Conservation (phyloP, 176 grass and related monocot genomes). For the Microstegium vimineum region DNA sequence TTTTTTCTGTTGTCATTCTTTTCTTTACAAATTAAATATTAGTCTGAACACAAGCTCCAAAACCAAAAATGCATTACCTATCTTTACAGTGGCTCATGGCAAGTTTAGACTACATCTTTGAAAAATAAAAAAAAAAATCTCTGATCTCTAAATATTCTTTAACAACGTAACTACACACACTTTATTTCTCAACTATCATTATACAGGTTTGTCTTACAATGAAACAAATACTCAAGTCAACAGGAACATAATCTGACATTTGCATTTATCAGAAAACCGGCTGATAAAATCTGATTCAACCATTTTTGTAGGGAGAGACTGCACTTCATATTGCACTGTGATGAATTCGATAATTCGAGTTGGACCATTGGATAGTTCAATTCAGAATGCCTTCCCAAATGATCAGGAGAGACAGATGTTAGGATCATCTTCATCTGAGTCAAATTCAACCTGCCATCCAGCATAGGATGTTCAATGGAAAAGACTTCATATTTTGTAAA, state of each 20-base stretch:
- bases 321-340: not conserved
- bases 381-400: not conserved
- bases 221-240: not conserved
- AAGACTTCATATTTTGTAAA: not conserved
- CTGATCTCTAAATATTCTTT: not conserved
- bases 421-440: conserved; percentile 74
- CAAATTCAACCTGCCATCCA: conserved; percentile 70
- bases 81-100: not conserved
- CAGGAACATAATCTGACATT: not conserved
- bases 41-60: not conserved
- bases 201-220: not conserved
- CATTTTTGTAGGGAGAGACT: not conserved
- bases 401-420: conserved; percentile 41
- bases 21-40: not conserved
- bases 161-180: not conserved
- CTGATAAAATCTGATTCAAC: not conserved
- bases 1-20: not conserved
- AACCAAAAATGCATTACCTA: not conserved
- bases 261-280: conserved; percentile 1
- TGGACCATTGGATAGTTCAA: not conserved
- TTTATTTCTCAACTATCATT: not conserved
- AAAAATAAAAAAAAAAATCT: not conserved
- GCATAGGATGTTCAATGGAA: not conserved
- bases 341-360: not conserved
- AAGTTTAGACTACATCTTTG: not conserved